Percentiles rank a stretch among this genome's conserved stretches.
These are phyloP conservation scores for Saccharomycodes ludwigii DNA, from an alignment of 805 yeast species.

Conservation along the genomic window DNA sequence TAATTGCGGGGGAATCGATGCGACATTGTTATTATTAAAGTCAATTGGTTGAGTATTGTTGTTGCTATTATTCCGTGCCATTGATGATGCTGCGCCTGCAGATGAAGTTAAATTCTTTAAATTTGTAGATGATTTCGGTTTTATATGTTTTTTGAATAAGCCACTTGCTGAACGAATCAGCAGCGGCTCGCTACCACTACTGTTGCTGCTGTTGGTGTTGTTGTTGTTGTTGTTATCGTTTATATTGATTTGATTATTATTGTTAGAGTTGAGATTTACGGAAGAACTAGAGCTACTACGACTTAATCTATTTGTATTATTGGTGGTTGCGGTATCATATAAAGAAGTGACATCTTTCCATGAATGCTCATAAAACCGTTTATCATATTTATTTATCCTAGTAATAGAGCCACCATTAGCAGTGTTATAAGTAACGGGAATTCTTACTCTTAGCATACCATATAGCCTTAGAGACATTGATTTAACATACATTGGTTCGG, in stretches of 20 bases:
- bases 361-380: slow-evolving; percentile 56
- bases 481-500: slow-evolving; percentile 63
- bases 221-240: no score
- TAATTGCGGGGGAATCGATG: slow-evolving; percentile 21
- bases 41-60: slow-evolving; percentile 1
- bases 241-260: no score
- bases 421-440: slow-evolving; percentile 43
- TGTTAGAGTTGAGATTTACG: no score
- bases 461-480: slow-evolving; percentile 50
- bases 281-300: no score
- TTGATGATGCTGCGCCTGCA: slow-evolving; percentile 10
- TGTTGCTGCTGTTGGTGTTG: no score
- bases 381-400: slow-evolving; percentile 42
- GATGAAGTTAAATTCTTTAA: slow-evolving; percentile 21
- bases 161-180: no score
- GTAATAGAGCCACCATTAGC: slow-evolving; percentile 30
- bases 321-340: no score
- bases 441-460: slow-evolving; percentile 54
- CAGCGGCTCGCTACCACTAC: no score
- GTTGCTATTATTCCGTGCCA: slow-evolving; percentile 11
- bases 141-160: slow-evolving; percentile 15
- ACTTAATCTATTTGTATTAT: no score
- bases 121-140: slow-evolving; percentile 24
- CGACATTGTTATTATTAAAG: not conserved
- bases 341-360: no score